Conservation (phyloP, 2,329 filamentous ascomycete genomes). For the Colletotrichum sp. region DNA sequence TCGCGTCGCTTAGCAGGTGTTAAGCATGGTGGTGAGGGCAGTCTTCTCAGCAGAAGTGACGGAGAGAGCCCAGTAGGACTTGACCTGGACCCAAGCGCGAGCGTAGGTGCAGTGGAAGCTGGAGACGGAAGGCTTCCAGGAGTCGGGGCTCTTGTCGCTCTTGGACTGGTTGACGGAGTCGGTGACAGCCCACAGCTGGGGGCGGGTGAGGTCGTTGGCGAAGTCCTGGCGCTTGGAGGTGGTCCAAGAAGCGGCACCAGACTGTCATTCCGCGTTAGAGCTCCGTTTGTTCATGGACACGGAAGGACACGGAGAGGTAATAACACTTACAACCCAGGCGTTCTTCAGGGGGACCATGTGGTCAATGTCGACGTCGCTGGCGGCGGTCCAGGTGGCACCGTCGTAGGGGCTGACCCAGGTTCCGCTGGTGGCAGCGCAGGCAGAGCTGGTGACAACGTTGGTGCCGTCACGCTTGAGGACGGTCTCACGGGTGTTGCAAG, state of each 20-base stretch:
- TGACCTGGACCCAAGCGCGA: constrained; percentile 78
- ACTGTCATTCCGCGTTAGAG: constrained; percentile 46
- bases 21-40: constrained; percentile 69
- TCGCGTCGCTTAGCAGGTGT: constrained; percentile 56
- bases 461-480: constrained; percentile 78
- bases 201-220: constrained; percentile 78
- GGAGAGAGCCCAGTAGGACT: constrained; percentile 72
- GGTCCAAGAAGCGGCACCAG: constrained; percentile 76
- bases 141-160: constrained; percentile 75
- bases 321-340: constrained; percentile 71
- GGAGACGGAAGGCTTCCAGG: constrained; percentile 75
- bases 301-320: background rate
- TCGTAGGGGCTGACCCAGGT: constrained; percentile 78
- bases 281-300: background rate
- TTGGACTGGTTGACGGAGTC: constrained; percentile 77
- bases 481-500: constrained; percentile 74
- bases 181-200: constrained; percentile 81
- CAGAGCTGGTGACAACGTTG: constrained; percentile 60
- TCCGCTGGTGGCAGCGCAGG: constrained; percentile 70
- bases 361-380: constrained; percentile 80
- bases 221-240: constrained; percentile 69
- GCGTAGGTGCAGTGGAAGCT: constrained; percentile 82
- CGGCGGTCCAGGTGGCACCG: constrained; percentile 70
- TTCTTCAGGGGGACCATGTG: constrained; percentile 84
- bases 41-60: constrained; percentile 76